Evolutionary conservation across 345 rosid species (phyloP), one percentile per base, ranked within the genome.

Genomic region (Salix brachista): DNA sequence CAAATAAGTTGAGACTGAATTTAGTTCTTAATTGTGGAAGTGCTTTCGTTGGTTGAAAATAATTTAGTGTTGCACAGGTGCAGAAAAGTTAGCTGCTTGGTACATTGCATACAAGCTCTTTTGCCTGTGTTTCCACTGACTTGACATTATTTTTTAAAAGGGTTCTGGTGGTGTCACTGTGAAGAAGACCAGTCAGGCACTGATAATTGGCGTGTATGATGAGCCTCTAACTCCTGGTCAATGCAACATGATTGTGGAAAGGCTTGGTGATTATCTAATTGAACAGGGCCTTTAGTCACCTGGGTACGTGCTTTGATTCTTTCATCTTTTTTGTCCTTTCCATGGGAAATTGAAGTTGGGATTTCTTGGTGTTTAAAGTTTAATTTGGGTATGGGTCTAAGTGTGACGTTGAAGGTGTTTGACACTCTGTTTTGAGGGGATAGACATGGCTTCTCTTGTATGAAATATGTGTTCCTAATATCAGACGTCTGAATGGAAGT

Each of bases 201-300:
- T 94, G 61, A 65, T 94, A 42, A 75, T 94, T 62, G 98, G 98
- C 18, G 84, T 92, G 70, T 91, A 94, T 30, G 93, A 91, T 12
- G 93, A 92, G 81, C 98, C 98, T 23, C 75, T 92, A 88, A 70
- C 96, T 72, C 92, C 94, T 6, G 92, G 94, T 32, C 98, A 90
- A 79, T 94, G 98, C 92, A 92, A 94, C 83, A 86, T 90, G 92
- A 80, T 92, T 7, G 96, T 94, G 2, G 98, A 94, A 81, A 90
- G 92, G 96, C 90, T 94, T 8, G 98, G 96, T 46, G 96, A 92
- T 80, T 92, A 75, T 50, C 78, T 75, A 67, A 14, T 50, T 52
- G 78, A 75, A 1, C 78, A 75, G 65, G 78, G 71, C 36, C 78
- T 75, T 65, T 75, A 52, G 42, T 58, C 23, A 4, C 8, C 37